Conservation (phyloP, 2,329 filamentous ascomycete genomes). For the Trichoderma arundinaceum region DNA sequence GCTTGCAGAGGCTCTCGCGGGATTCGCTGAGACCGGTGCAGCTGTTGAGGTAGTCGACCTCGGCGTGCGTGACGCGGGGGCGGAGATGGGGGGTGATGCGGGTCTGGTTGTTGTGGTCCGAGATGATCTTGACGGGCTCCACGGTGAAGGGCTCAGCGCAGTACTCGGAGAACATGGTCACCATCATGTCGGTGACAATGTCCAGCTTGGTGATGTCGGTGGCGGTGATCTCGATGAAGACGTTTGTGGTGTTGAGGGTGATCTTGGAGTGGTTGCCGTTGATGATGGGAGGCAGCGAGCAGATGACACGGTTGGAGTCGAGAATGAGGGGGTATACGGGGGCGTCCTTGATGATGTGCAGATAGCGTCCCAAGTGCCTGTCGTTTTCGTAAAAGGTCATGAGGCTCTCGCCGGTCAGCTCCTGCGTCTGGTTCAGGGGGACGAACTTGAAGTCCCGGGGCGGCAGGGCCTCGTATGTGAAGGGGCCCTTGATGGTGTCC, state of each 20-base stretch:
- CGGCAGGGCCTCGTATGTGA: slow-evolving; percentile 91
- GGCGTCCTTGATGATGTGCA: slow-evolving; percentile 93
- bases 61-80: slow-evolving; percentile 78
- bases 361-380: slow-evolving; percentile 85
- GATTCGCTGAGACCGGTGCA: slow-evolving; percentile 84
- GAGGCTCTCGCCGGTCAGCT: slow-evolving; percentile 85
- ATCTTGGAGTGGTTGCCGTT: slow-evolving; percentile 98
- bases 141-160: slow-evolving; percentile 87
- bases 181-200: slow-evolving; percentile 92
- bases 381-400: slow-evolving; percentile 97
- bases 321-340: slow-evolving; percentile 96
- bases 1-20: slow-evolving; percentile 74
- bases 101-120: slow-evolving; percentile 85
- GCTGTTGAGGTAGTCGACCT: slow-evolving; percentile 91
- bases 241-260: slow-evolving; percentile 84
- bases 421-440: slow-evolving; percentile 88
- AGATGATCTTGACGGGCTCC: slow-evolving; percentile 91
- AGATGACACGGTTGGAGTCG: slow-evolving; percentile 83
- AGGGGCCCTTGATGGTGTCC: slow-evolving; percentile 90
- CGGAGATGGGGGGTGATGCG: slow-evolving; percentile 80
- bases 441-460: slow-evolving; percentile 92
- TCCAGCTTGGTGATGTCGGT: slow-evolving; percentile 96
- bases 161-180: slow-evolving; percentile 96
- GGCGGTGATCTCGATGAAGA: slow-evolving; percentile 97
- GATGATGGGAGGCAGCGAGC: slow-evolving; percentile 96